A percentile compares a stretch with the other conserved stretches of the same genome.
phyloP scores from a whole-genome alignment of 108 stramenopile genomes.

The Aurantiochytrium sp. region DNA sequence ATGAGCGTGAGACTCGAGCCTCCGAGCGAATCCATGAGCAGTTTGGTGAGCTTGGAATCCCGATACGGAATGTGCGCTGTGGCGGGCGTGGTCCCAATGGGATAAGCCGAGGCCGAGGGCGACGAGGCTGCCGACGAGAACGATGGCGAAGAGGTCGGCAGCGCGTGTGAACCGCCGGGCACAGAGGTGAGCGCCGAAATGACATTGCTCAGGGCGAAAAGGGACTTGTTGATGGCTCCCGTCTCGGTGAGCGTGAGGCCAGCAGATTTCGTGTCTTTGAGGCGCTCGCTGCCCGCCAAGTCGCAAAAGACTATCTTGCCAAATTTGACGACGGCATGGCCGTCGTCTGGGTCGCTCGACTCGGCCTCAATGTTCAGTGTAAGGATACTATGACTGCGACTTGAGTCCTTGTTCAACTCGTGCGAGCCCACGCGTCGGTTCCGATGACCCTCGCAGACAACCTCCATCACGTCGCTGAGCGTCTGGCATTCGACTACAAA shows the following conservation, averaged over 20 bases:
- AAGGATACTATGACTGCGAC: constrained; percentile 44
- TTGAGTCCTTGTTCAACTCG: constrained; percentile 47
- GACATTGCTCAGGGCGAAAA: constrained; percentile 30
- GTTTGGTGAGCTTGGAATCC: constrained; percentile 57
- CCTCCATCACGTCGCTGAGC: constrained; percentile 45
- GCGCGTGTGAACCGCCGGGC: no score
- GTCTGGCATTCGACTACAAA: constrained; percentile 38
- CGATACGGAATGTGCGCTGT: constrained; percentile 45
- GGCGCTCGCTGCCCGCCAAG: constrained; percentile 51
- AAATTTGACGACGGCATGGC: constrained; percentile 35
- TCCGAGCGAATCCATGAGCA: constrained; percentile 53
- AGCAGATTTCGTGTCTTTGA: constrained; percentile 40
- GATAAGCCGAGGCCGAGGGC: no score
- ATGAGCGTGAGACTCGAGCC: constrained; percentile 50
- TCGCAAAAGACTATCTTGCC: constrained; percentile 44
- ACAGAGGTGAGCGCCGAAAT: constrained; percentile 29
- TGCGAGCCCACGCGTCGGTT: constrained; percentile 46
- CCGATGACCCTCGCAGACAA: constrained; percentile 48
- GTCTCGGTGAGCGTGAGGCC: constrained; percentile 33
- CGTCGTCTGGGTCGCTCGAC: constrained; percentile 39
- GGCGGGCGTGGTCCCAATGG: neutral
- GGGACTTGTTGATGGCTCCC: constrained; percentile 34
- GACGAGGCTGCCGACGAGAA: neutral
- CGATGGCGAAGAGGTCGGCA: neutral
- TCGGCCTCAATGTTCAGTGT: constrained; percentile 35